Evolutionary conservation across 495 filamentous ascomycete species (phyloP).

Genomic region (Neurospora sublineolata): DNA sequence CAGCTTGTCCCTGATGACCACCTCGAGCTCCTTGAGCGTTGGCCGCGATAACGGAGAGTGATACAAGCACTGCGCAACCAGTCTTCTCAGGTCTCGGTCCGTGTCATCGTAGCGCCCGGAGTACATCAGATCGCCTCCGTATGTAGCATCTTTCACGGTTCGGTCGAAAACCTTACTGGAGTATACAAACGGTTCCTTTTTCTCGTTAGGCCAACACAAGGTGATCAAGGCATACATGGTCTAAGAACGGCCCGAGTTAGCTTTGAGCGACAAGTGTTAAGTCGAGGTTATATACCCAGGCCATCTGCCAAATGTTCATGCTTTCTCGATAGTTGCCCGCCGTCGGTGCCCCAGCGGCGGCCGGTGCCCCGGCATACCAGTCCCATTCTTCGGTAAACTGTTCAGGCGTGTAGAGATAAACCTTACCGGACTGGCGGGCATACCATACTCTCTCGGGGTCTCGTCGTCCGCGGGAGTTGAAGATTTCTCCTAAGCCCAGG

Average conservation of each 20-base stretch:
- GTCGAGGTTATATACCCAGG: neutral
- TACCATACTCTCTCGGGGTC: neutral
- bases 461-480: neutral
- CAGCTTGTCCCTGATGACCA: neutral
- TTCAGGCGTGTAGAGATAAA: neutral
- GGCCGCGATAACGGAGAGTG: neutral
- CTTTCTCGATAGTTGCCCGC: neutral
- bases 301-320: neutral
- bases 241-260: neutral
- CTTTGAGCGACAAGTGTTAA: neutral
- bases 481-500: neutral
- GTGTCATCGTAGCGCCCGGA: neutral
- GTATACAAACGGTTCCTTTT: neutral
- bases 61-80: neutral
- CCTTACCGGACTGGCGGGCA: neutral
- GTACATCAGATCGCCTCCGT: neutral
- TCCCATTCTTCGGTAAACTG: neutral
- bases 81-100: neutral
- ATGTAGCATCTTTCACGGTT: neutral
- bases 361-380: neutral
- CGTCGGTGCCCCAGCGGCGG: neutral
- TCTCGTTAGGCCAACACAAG: neutral
- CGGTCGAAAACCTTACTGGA: neutral
- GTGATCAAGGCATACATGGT: neutral
- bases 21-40: neutral